These are phyloP conservation scores for Talaromyces sp. DNA, from an alignment of 2,329 filamentous ascomycete genomes.

Conservation along the genomic window DNA sequence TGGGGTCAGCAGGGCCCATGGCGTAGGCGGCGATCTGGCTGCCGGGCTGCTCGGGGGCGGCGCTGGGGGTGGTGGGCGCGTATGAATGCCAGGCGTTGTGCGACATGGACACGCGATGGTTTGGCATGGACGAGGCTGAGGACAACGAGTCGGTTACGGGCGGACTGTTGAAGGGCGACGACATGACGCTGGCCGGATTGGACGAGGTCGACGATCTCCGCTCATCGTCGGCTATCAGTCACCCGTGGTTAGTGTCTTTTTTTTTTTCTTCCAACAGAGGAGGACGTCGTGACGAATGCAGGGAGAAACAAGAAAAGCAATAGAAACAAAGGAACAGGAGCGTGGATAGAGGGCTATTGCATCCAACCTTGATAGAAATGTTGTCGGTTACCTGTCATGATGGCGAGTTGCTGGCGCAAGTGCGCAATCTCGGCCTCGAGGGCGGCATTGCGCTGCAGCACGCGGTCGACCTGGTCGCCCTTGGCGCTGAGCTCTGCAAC, in stretches of 20 bases:
- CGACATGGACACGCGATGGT: constrained; percentile 8
- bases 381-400: constrained; percentile 16
- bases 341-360: neutral
- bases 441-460: constrained; percentile 49
- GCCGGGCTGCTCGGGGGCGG: neutral
- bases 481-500: constrained; percentile 47
- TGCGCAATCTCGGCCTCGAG: constrained; percentile 51
- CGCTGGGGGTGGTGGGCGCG: neutral
- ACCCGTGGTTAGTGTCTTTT: neutral
- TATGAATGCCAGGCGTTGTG: constrained; percentile 12
- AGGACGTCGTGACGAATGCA: neutral
- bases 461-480: constrained; percentile 45
- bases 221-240: constrained; percentile 6
- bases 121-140: constrained; percentile 6
- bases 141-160: constrained; percentile 6
- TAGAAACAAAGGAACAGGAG: neutral
- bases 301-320: neutral
- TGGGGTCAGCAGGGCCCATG: neutral
- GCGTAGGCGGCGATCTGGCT: constrained; percentile 1
- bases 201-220: constrained; percentile 13
- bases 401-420: constrained; percentile 43
- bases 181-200: constrained; percentile 10
- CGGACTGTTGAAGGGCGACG: constrained; percentile 9
- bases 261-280: neutral
- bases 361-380: constrained; percentile 11